Evolutionary conservation across 306 rosid genomes (phyloP).

Genomic region (Prinsepia uniflora): DNA sequence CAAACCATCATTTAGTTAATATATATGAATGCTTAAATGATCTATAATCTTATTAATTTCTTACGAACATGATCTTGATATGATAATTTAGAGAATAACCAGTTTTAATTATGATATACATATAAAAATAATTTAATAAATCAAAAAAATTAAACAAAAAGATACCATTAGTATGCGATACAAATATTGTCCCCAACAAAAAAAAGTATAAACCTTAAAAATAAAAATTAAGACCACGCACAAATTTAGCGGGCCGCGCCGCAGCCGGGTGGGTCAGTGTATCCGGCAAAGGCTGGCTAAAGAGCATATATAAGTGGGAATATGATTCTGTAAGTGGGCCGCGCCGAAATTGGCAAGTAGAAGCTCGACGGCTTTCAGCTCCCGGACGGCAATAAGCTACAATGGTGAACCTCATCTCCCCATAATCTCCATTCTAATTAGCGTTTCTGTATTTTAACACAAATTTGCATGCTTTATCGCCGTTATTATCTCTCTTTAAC

Average conservation of each 20-base stretch:
- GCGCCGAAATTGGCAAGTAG: conserved; percentile 9
- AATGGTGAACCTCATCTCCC: not conserved
- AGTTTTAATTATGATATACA: no score
- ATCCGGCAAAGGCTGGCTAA: not conserved
- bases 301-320: not conserved
- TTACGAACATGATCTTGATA: no score
- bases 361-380: conserved; percentile 14
- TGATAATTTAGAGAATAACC: no score
- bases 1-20: no score
- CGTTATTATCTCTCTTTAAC: not conserved
- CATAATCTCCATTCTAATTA: not conserved
- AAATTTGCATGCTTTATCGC: not conserved
- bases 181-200: no score
- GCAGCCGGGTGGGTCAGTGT: not conserved
- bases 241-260: not conserved
- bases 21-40: no score
- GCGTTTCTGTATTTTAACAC: no score
- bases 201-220: no score
- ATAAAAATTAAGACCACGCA: not conserved
- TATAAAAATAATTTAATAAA: no score
- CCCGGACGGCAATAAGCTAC: not conserved
- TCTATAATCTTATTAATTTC: no score
- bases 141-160: no score
- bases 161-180: no score
- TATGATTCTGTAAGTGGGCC: not conserved